These are phyloP conservation scores for Myrica gale DNA, from an alignment of 306 rosid genomes.

Conservation along the genomic window DNA sequence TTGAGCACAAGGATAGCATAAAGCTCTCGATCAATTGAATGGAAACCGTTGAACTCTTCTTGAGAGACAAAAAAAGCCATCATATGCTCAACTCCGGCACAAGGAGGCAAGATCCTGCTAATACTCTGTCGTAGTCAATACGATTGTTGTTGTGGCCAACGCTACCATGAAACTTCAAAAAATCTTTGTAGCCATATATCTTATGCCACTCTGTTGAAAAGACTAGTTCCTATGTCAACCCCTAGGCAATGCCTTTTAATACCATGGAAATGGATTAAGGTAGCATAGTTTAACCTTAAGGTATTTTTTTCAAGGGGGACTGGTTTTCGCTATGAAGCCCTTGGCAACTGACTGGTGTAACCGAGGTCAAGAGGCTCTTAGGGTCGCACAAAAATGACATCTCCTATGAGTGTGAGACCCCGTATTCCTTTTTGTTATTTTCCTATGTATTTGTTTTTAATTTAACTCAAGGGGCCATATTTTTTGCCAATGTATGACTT, in stretches of 20 bases:
- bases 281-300: neutral
- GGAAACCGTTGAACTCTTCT: slow-evolving; percentile 51
- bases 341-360: neutral
- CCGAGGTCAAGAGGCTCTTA: neutral
- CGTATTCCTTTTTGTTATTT: too few species aligned
- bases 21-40: slow-evolving; percentile 57
- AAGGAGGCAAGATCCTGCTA: neutral
- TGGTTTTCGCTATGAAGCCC: neutral
- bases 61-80: slow-evolving; percentile 34
- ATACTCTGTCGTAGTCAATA: neutral
- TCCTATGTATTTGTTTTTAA: too few species aligned
- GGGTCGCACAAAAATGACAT: neutral
- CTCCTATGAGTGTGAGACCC: too few species aligned
- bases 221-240: neutral
- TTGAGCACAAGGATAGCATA: slow-evolving; percentile 41
- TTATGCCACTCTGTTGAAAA: neutral
- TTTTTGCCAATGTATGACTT: too few species aligned
- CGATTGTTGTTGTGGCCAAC: neutral
- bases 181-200: neutral
- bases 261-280: neutral
- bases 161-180: neutral
- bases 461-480: too few species aligned
- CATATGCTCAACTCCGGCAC: neutral
- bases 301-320: neutral
- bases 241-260: neutral